A percentile compares a stretch with the other conserved stretches of the same genome.
These are phyloP conservation scores for Penicillium lividum DNA, from an alignment of 495 filamentous ascomycete genomes.

Conservation along the genomic window DNA sequence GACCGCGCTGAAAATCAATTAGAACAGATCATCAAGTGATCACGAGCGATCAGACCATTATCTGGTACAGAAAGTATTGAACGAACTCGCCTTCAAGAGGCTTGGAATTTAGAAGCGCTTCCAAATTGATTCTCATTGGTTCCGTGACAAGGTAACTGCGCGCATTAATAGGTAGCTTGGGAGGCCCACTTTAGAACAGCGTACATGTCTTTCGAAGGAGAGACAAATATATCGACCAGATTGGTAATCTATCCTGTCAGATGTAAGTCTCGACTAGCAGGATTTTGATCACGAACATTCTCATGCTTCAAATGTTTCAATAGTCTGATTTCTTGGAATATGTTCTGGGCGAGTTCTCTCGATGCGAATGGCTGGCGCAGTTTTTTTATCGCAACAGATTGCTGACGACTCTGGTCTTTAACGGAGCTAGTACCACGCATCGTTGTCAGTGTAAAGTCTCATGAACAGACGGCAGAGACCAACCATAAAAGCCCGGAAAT, in stretches of 20 bases:
- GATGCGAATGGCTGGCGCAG: neutral
- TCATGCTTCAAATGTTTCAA: neutral
- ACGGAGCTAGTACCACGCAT: too few relatives aligned
- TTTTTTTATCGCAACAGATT: neutral
- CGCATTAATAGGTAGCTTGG: too few relatives aligned
- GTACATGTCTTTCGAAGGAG: neutral
- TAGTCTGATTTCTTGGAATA: neutral
- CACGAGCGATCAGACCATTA: neutral
- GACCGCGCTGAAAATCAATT: conserved; percentile 66
- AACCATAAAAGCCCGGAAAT: too few relatives aligned
- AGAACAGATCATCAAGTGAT: neutral
- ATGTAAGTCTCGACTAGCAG: neutral
- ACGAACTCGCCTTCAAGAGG: neutral
- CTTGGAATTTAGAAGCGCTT: neutral
- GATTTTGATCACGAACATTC: neutral
- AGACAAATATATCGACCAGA: neutral
- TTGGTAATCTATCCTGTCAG: neutral
- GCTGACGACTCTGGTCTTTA: neutral
- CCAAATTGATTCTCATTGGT: neutral
- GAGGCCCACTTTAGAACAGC: neutral
- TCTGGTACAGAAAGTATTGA: neutral
- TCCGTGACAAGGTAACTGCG: neutral
- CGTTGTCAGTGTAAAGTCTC: too few relatives aligned
- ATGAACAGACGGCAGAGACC: too few relatives aligned
- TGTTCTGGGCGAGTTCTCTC: neutral